Base-by-base conservation (phyloP, 2,329 filamentous ascomycete species). In the Aspergillus thermomutatus region DNA sequence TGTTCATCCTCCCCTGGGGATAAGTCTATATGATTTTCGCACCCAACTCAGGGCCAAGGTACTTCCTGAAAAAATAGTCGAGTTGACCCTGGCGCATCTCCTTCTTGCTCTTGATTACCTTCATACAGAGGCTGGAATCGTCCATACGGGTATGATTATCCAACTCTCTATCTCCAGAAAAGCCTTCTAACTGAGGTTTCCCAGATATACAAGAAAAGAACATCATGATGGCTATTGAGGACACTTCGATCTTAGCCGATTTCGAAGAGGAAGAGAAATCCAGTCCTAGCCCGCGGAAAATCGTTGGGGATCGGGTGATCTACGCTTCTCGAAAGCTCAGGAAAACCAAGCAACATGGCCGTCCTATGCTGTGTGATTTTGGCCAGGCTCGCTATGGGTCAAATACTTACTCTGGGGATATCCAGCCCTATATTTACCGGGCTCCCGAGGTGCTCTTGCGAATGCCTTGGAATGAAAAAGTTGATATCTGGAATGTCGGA, bases 401-500 rank as follows among this genome's bases (percentile, higher is more conserved):
- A 23, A 17, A 21, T 3, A 26, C n/a, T 5, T 53, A 60, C 11
- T 40, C 25, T 17, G 58, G 52, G 2, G 56, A 59, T 56, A 60
- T 69, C 5, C 63, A 68, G 49, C 67, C 66, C 3, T 57, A 56
- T 3, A 48, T 62, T 2, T 69, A 67, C 26, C 47, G 63, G 25
- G 64, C 66, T 14, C 66, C 64, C 0, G 66, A 69, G 50, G 64
- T 68, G 6, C 3, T 68, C 19, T 50, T 69, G 4, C 49, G 56
- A 14, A 68, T 68, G 48, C 47, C 55, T 7, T 70, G 63, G 65
- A 48, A 62, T 55, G 11, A 62, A 26, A 65, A 63, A 10, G 58
- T 68, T 31, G 66, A 69, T 57, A 66, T 69, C 11, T 69, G 66
- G 66, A 69, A 66, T 45, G 6, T 69, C 21, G 66, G 48, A 31